phyloP scores from a whole-genome alignment of 2,329 filamentous ascomycete species.

The Diaporthe sp. region DNA sequence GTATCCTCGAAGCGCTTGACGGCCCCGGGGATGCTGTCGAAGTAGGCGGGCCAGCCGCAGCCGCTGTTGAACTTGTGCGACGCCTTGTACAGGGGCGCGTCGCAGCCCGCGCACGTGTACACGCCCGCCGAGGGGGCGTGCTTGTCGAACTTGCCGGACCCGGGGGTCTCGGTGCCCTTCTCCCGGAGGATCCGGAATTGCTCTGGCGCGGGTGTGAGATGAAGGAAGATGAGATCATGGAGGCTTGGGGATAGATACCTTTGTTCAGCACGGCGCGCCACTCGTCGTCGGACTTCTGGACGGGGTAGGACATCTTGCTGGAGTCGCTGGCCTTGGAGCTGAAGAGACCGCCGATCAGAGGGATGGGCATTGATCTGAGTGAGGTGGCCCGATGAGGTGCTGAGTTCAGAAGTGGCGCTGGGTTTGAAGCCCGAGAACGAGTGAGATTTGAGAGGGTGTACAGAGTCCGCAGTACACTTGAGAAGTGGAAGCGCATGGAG shows the following conservation, averaged over 20 bases:
- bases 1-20: constrained; percentile 85
- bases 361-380: constrained; percentile 79
- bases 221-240: neutral
- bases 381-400: constrained; percentile 46
- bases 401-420: constrained; percentile 40
- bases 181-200: constrained; percentile 95
- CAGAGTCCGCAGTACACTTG: constrained; percentile 60
- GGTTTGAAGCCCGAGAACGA: constrained; percentile 49
- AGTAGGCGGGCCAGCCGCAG: constrained; percentile 98
- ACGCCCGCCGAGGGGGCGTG: constrained; percentile 82
- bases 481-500: constrained; percentile 65
- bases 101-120: constrained; percentile 90
- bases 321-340: constrained; percentile 67
- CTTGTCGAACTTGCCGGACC: constrained; percentile 87
- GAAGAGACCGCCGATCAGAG: constrained; percentile 84
- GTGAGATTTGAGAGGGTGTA: constrained; percentile 62
- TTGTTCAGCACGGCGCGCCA: constrained; percentile 87
- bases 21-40: constrained; percentile 92
- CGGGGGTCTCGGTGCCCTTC: constrained; percentile 90
- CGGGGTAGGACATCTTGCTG: constrained; percentile 80
- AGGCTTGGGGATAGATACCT: constrained; percentile 49
- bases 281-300: constrained; percentile 84
- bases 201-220: constrained; percentile 65
- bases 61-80: constrained; percentile 95
- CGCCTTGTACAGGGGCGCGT: constrained; percentile 91